These are phyloP conservation scores for Candida mattraensis DNA, from an alignment of 805 yeast genomes.

Conservation along the genomic window DNA sequence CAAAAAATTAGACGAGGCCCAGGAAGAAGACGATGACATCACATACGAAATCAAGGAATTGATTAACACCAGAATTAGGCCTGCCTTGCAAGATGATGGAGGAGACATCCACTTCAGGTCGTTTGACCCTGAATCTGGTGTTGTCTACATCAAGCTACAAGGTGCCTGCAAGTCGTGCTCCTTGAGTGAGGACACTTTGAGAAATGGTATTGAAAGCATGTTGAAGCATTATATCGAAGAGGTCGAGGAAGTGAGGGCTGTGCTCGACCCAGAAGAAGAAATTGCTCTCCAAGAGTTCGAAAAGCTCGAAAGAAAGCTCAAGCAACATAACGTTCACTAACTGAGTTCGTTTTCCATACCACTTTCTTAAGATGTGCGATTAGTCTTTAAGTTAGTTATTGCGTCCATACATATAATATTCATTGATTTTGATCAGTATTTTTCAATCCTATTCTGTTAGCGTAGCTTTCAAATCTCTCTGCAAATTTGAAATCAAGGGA, in stretches of 20 bases:
- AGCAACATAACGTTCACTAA: constrained; percentile 25
- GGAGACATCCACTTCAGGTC: constrained; percentile 70
- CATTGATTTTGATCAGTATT: background rate
- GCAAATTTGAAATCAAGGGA: constrained; percentile 62
- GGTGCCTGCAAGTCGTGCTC: constrained; percentile 79
- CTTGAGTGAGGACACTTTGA: constrained; percentile 62
- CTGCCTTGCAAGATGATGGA: constrained; percentile 75
- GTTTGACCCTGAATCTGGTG: constrained; percentile 56
- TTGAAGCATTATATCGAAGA: constrained; percentile 69
- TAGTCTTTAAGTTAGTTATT: background rate
- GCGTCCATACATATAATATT: too few species aligned
- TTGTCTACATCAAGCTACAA: constrained; percentile 55
- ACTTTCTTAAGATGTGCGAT: constrained; percentile 2
- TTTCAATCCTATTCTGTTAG: constrained; percentile 17
- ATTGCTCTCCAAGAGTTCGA: constrained; percentile 82
- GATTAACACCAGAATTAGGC: constrained; percentile 67
- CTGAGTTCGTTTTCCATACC: background rate
- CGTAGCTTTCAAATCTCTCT: constrained; percentile 41
- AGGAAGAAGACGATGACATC: constrained; percentile 66
- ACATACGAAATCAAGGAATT: constrained; percentile 67
- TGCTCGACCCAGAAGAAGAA: constrained; percentile 41
- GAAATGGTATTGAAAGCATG: constrained; percentile 71
- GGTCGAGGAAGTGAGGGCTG: constrained; percentile 51
- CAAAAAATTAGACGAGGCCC: constrained; percentile 29
- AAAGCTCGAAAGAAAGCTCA: constrained; percentile 66